Base-by-base conservation (phyloP, 371 early-diverging fungal genomes). In the Phascolomyces articulosus region DNA sequence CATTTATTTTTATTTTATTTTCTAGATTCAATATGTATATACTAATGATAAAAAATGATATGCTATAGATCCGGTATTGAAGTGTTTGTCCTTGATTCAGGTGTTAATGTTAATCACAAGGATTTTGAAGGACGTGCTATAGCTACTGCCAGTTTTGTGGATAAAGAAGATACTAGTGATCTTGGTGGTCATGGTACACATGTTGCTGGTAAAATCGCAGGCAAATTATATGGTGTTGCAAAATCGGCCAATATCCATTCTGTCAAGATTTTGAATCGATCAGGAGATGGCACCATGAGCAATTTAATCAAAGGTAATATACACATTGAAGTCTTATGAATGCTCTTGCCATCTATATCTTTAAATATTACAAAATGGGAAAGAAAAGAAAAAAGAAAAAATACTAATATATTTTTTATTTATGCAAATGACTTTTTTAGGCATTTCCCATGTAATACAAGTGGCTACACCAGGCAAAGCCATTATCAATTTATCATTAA, bases 161-260 rank as follows among this genome's bases (percentile, higher is more conserved):
- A 77, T 7, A 21, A 66, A 13, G 81, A 87, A 53, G 81, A 81
- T 53, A 83, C 84, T 60, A 77, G 79, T 23, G 92, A 91, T 72
- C 76, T 75, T 47, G 87, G 89, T 57, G 91, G 91, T 40, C 91
- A 91, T 71, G 89, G 93, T 0, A 94, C 95, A 1, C 94, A 93
- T 77, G 93, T 92, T 9, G 89, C 93, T 2, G 93, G 87, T 16
- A 82, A 87, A 23, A 84, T 91, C 41, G 90, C 80, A 28, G 93
- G 94, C 1, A 71, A 75, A 18, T 79, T 73, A 2, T 87, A 82
- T 71, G 95, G 93, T 29, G 88, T 95, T 3, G 91, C 93, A 23
- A 93, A 93, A 64, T 80, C 85, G 31, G 91, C 90, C 0, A 82
- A 72, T 3, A 77, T 95, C 38, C 79, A 87, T 28, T 89, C 92